Base-by-base conservation (phyloP, 768 basidiomycete species). In the Pleurotus eryngii region DNA sequence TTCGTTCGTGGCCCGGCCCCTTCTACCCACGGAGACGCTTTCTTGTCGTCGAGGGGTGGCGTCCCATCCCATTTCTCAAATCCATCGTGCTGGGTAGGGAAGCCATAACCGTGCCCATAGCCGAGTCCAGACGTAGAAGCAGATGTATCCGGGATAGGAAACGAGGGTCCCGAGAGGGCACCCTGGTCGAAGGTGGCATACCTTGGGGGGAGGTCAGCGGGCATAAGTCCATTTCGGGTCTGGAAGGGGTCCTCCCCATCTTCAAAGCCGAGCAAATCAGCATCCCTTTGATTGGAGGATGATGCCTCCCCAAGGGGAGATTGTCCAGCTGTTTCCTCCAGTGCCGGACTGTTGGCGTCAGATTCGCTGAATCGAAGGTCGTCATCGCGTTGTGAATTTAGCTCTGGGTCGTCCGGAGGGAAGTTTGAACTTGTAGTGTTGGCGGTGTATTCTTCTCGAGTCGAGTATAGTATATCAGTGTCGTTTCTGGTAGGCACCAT, bases 401-500 rank as follows among this genome's bases (percentile, higher is more conserved):
- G n/a, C 20, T 8, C 42, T 17, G n/a, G 8, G 14, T 45, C 42
- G 20, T 17, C 12, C n/a, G 42, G 11, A 17, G 42, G 42, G 7
- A n/a, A 45, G 42, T 45, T n/a, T 17, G n/a, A 17, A 15, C 14
- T n/a, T 17, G 42, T 45, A n/a, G n/a, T 17, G 30, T 35, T 35
- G 30, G 8, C 30, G 30, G 11, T 35, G 15, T 27, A 24, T n/a
- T 15, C n/a, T 27, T 50, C 49, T 39, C n/a, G 38, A 8, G 20
- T 17, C 11, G 38, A 15, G n/a, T 27, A 22, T 37, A 35, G 6
- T 38, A 18, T 35, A 0, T 11, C n/a, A 8, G n/a, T n/a, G 11
- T 54, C 51, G 22, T 54, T 22, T 42, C 39, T 54, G 4, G 51
- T 54, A 22, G 51, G 51, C 4, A 54, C 39, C 51, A 54, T 54